These are phyloP conservation scores for Hypoxylon crocopeplum DNA, from an alignment of 495 filamentous ascomycete genomes.

Conservation along the genomic window DNA sequence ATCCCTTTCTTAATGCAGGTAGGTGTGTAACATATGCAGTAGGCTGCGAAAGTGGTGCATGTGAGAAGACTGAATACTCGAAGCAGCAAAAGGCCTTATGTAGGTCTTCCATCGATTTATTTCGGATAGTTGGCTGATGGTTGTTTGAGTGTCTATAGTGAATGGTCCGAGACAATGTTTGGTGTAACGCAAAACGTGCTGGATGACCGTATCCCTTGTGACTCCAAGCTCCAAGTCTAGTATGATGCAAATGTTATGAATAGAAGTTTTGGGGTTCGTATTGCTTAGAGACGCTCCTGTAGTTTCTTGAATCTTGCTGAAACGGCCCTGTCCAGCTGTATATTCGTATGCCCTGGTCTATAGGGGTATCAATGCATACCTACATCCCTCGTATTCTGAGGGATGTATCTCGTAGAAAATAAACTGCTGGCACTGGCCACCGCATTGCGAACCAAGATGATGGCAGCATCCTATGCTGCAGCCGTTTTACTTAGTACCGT, in stretches of 20 bases:
- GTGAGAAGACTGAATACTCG: neutral
- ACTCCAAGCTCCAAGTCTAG: constrained; percentile 8
- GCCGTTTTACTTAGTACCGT: neutral
- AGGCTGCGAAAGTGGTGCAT: neutral
- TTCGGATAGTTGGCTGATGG: neutral
- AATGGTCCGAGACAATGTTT: neutral
- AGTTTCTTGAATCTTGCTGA: neutral
- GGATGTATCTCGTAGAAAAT: neutral
- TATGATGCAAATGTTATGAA: neutral
- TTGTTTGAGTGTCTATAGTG: neutral
- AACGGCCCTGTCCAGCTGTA: constrained; percentile 11
- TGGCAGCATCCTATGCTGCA: neutral
- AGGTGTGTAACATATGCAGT: too few species aligned
- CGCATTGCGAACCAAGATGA: constrained; percentile 7
- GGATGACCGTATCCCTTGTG: neutral
- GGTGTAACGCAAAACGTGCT: neutral
- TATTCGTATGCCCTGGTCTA: constrained; percentile 27
- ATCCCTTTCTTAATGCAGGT: neutral
- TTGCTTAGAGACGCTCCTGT: constrained; percentile 1
- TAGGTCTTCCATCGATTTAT: neutral
- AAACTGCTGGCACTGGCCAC: neutral
- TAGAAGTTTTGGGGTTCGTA: constrained; percentile 2
- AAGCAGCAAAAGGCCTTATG: too few species aligned
- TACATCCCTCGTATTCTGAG: constrained; percentile 13
- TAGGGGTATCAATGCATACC: constrained; percentile 41